Evolutionary conservation across 371 early-diverging fungal genomes (phyloP), one percentile per base, ranked within the genome.

Genomic region (Rhizopus arrhizus): DNA sequence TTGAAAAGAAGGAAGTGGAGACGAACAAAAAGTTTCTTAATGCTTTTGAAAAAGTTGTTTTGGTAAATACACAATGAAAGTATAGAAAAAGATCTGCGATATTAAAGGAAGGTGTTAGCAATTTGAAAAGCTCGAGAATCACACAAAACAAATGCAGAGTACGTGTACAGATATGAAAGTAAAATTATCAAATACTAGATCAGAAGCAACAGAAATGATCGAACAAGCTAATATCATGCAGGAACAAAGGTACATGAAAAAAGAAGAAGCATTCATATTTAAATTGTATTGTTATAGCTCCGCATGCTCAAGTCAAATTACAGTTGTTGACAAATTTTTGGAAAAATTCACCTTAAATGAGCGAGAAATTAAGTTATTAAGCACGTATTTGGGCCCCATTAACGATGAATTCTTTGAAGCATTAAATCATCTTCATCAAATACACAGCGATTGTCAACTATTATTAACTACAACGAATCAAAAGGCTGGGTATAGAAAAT

Each of bases 361-460:
- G 43, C 68, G 69, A 0, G 91, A 92, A 62, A 75, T 88, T 33
- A 72, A 75, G 12, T 69, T 82, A 4, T 66, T 89, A 3, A 80
- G 84, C 15, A 74, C 84, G 5, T 72, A 82, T 0, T 72, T 78
- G 2, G 67, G 72, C 49, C 80, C 76, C 7, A 78, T 91, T 15
- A 80, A 79, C 5, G 68, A 76, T 10, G 79, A 70, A 11, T 94
- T 91, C 58, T 92, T 95, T 72, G 84, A 77, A 9, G 91, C 90
- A 2, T 70, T 95, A 59, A 73, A 83, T 8, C 87, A 85, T 40
- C 65, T 91, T n/a, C 87, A 89, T 32, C 78, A 82, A 43, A 88
- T 90, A 34, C 88, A 89, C 48, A 78, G 81, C 8, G 91, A 93
- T 61, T 94, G 94, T 75, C 82, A 89, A 59, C 77, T 87, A 35